A percentile compares a stretch with the other conserved stretches of the same genome.
phyloP scores from a whole-genome alignment of 1,139 yeast genomes.

The Saccharomyces pastorianus region DNA sequence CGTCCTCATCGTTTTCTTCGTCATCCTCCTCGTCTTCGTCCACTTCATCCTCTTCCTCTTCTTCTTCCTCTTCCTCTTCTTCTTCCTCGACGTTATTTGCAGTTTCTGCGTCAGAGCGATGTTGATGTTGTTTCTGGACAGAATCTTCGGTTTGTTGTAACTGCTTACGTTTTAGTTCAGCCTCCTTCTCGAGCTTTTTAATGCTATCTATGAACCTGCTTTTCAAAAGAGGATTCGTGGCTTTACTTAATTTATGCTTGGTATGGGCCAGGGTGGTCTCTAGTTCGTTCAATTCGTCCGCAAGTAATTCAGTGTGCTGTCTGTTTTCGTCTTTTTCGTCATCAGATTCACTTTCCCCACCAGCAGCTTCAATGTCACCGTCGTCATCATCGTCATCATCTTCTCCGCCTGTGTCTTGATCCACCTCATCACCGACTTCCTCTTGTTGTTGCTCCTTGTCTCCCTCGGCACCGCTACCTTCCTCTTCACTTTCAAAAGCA shows the following conservation, averaged over 20 bases:
- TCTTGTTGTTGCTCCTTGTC: constrained; percentile 13
- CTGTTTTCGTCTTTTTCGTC: constrained; percentile 34
- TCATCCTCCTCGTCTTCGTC: constrained; percentile 29
- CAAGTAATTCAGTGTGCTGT: constrained; percentile 68
- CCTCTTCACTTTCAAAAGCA: constrained; percentile 34
- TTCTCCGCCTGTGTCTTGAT: constrained; percentile 35
- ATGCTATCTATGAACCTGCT: constrained; percentile 82
- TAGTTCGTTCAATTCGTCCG: constrained; percentile 79
- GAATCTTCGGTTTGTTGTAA: constrained; percentile 31
- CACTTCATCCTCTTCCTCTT: constrained; percentile 24
- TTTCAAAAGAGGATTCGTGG: constrained; percentile 80
- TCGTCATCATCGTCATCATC: constrained; percentile 42
- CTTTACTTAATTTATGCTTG: constrained; percentile 62
- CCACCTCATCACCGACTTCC: constrained; percentile 25
- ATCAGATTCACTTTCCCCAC: constrained; percentile 30
- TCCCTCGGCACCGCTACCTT: constrained; percentile 22
- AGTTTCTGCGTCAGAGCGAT: constrained; percentile 21
- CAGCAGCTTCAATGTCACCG: constrained; percentile 50
- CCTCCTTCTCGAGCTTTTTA: constrained; percentile 67
- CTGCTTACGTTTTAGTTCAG: constrained; percentile 74
- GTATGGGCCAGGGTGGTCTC: constrained; percentile 74
- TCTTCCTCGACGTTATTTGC: constrained; percentile 27
- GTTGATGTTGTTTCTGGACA: constrained; percentile 32
- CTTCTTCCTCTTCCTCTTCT: constrained; percentile 28
- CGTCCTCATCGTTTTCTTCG: constrained; percentile 30